These are phyloP conservation scores for Alternaria dauci DNA, from an alignment of 2,329 filamentous ascomycete genomes.

Conservation along the genomic window DNA sequence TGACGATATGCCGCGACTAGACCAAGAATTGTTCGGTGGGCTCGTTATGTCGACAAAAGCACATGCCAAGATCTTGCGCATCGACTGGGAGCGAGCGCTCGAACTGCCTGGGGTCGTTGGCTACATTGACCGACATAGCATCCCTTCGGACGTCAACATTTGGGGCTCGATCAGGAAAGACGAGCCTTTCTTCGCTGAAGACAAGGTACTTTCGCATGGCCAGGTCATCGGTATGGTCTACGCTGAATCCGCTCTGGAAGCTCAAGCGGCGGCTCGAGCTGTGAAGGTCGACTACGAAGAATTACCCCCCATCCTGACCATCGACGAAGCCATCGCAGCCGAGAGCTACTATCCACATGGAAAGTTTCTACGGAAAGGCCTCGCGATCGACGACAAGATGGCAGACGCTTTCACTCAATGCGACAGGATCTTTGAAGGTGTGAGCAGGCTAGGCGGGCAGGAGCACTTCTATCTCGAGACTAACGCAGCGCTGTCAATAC, in stretches of 20 bases:
- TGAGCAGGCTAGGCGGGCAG: conserved; percentile 87
- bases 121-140: conserved; percentile 81
- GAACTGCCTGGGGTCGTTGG: conserved; percentile 87
- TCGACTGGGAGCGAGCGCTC: conserved; percentile 78
- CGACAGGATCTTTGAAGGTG: conserved; percentile 84
- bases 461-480: conserved; percentile 98
- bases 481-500: conserved; percentile 81
- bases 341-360: conserved; percentile 85
- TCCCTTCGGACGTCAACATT: conserved; percentile 82
- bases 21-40: conserved; percentile 87
- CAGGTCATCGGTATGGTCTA: conserved; percentile 91
- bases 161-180: conserved; percentile 86
- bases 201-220: conserved; percentile 83
- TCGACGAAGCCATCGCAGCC: conserved; percentile 90
- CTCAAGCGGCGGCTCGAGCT: conserved; percentile 79
- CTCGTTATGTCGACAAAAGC: conserved; percentile 87
- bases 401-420: conserved; percentile 77
- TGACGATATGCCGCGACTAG: conserved; percentile 85
- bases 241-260: conserved; percentile 77
- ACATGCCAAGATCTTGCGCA: conserved; percentile 81
- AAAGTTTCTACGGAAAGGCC: conserved; percentile 81
- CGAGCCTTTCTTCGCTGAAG: conserved; percentile 89
- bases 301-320: conserved; percentile 83
- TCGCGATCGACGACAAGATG: conserved; percentile 57
- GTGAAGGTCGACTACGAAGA: conserved; percentile 91